Conservation (phyloP, 1,139 yeast genomes). For the Scheffersomyces titani region DNA sequence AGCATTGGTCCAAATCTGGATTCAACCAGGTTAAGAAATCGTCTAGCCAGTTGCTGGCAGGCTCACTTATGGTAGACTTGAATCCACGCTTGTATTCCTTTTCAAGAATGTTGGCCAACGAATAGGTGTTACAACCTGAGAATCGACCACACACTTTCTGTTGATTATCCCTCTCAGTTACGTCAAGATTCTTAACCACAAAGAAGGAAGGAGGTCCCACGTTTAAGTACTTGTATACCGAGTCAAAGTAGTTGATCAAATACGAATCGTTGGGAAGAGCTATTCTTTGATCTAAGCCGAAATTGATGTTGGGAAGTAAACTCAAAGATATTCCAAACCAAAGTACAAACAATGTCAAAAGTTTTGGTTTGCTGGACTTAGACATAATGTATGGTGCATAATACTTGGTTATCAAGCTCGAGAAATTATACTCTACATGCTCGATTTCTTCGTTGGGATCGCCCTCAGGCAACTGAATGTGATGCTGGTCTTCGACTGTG, state of each 20-base stretch:
- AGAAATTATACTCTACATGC: conserved; percentile 27
- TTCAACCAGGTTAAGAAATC: conserved; percentile 86
- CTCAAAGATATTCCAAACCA: conserved; percentile 71
- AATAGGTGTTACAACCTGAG: conserved; percentile 76
- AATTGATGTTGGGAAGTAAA: conserved; percentile 63
- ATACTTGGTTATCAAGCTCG: conserved; percentile 21
- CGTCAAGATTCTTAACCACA: conserved; percentile 66
- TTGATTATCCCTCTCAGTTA: conserved; percentile 63
- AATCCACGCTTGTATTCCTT: conserved; percentile 75
- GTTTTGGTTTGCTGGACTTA: conserved; percentile 44
- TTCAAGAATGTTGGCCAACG: conserved; percentile 81
- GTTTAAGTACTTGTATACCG: conserved; percentile 69
- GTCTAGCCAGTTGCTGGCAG: conserved; percentile 90
- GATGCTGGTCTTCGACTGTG: conserved; percentile 9
- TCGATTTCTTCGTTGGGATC: conserved; percentile 10
- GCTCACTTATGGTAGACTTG: conserved; percentile 70
- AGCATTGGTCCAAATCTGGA: conserved; percentile 85
- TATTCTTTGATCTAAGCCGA: conserved; percentile 86
- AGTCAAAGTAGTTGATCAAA: conserved; percentile 75
- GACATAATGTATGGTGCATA: conserved; percentile 63
- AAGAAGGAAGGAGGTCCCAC: conserved; percentile 93
- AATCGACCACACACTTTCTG: conserved; percentile 84
- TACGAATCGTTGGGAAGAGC: conserved; percentile 87
- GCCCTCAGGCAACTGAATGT: conserved; percentile 9
- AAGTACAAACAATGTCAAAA: conserved; percentile 55